phyloP scores from a whole-genome alignment of 768 basidiomycete genomes.

The Lentinula boryana region DNA sequence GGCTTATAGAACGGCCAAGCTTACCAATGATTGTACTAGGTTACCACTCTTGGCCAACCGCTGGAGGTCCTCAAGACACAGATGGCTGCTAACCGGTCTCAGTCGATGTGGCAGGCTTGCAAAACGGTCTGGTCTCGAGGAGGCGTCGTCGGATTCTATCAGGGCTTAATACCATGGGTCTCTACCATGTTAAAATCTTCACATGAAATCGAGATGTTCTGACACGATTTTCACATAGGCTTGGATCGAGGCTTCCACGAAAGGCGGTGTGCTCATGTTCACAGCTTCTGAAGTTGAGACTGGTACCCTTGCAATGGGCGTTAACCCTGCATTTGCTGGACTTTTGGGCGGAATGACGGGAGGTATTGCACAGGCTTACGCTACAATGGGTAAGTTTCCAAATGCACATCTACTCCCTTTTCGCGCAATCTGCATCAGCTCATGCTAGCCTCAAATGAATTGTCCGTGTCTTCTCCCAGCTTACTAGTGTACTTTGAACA shows the following conservation, averaged over 20 bases:
- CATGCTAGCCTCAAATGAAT: conserved; percentile 10
- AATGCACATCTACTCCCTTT: background rate
- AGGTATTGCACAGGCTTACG: conserved; percentile 96
- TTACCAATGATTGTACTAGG: conserved; percentile 39
- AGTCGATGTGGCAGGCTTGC: conserved; percentile 84
- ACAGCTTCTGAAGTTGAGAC: conserved; percentile 93
- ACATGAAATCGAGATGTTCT: conserved; percentile 1
- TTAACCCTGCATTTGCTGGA: conserved; percentile 79
- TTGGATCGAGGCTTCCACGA: conserved; percentile 99
- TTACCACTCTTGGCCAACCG: conserved; percentile 97
- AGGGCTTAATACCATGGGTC: conserved; percentile 99
- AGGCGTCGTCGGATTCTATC: conserved; percentile 86
- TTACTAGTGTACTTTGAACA: conserved; percentile 23
- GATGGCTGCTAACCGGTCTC: conserved; percentile 95
- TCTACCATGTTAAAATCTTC: conserved; percentile 15
- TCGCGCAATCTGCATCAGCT: conserved; percentile 9
- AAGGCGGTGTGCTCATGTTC: conserved; percentile 94
- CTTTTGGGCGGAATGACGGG: conserved; percentile 96
- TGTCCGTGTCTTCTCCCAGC: conserved; percentile 1
- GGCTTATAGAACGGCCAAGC: background rate
- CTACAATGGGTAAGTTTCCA: conserved; percentile 89
- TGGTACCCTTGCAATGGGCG: conserved; percentile 52
- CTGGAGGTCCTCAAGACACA: conserved; percentile 98
- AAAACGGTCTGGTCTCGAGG: conserved; percentile 89
- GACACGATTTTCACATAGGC: conserved; percentile 46